Conservation (phyloP, 2,329 filamentous ascomycete genomes). For the Calonectria multiphialidica region DNA sequence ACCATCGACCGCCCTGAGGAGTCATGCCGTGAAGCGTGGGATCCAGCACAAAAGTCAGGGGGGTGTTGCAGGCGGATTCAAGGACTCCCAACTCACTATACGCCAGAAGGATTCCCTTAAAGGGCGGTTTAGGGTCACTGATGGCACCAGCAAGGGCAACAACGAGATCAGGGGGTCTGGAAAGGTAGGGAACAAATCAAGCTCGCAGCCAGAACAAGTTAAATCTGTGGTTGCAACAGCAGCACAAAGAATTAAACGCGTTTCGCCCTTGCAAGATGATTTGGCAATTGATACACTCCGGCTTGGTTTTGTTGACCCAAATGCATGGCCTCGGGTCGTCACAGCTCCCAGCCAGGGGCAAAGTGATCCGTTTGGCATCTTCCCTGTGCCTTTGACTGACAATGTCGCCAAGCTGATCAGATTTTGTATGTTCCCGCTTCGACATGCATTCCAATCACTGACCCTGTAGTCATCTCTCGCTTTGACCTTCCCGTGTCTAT, state of each 20-base stretch:
- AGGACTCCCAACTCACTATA: slow-evolving; percentile 27
- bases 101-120: slow-evolving; percentile 29
- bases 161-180: background rate
- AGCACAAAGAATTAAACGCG: background rate
- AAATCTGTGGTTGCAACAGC: background rate
- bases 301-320: too few relatives aligned
- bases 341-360: slow-evolving; percentile 22
- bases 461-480: slow-evolving; percentile 24
- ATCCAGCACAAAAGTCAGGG: slow-evolving; percentile 26
- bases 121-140: slow-evolving; percentile 23
- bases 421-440: slow-evolving; percentile 25
- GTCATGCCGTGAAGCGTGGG: slow-evolving; percentile 33
- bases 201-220: background rate
- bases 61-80: background rate
- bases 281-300: background rate
- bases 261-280: background rate
- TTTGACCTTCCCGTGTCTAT: slow-evolving; percentile 28
- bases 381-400: slow-evolving; percentile 21
- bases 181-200: background rate
- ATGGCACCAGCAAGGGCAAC: background rate
- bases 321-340: background rate
- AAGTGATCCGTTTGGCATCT: slow-evolving; percentile 26
- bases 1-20: slow-evolving; percentile 25
- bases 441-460: background rate
- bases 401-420: slow-evolving; percentile 27